A percentile compares a stretch with the other conserved stretches of the same genome.
phyloP scores from a whole-genome alignment of 108 stramenopile species.

The Cyclotella atomus region DNA sequence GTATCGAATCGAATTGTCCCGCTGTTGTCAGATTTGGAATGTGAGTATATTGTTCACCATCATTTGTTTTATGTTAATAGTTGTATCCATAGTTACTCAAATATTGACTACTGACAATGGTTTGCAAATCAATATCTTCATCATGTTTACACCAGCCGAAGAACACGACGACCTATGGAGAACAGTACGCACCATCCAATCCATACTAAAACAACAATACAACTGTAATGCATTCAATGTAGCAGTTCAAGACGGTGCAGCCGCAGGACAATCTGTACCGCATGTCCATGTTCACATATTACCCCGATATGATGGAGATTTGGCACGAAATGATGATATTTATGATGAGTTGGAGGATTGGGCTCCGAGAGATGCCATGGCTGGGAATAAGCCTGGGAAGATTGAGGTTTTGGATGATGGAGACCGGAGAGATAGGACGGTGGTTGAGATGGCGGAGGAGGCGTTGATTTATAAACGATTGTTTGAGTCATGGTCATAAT shows the following conservation, averaged over 20 bases:
- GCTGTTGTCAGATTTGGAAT: conserved; percentile 60
- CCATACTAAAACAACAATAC: conserved; percentile 58
- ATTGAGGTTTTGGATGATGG: conserved; percentile 79
- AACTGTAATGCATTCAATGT: conserved; percentile 80
- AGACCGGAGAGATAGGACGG: conserved; percentile 78
- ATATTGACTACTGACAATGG: too few species aligned
- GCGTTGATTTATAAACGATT: conserved; percentile 61
- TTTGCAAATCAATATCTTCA: too few species aligned
- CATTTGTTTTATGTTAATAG: too few species aligned
- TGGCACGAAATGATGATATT: conserved; percentile 84
- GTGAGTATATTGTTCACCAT: background rate
- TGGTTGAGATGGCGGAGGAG: conserved; percentile 80
- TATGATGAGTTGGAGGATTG: conserved; percentile 84
- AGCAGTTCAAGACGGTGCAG: conserved; percentile 88
- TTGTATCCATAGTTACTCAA: too few species aligned
- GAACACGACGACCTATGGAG: conserved; percentile 86
- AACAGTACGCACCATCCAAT: conserved; percentile 74
- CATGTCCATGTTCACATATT: conserved; percentile 94
- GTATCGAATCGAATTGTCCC: conserved; percentile 63
- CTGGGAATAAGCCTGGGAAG: conserved; percentile 40
- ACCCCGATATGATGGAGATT: conserved; percentile 72
- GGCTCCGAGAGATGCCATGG: conserved; percentile 68
- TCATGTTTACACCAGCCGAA: conserved; percentile 32
- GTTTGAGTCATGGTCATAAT: conserved; percentile 18
- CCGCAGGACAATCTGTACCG: conserved; percentile 87